These are phyloP conservation scores for Pascua guehoae DNA, from an alignment of 1,284 basidiomycete genomes.

Conservation along the genomic window DNA sequence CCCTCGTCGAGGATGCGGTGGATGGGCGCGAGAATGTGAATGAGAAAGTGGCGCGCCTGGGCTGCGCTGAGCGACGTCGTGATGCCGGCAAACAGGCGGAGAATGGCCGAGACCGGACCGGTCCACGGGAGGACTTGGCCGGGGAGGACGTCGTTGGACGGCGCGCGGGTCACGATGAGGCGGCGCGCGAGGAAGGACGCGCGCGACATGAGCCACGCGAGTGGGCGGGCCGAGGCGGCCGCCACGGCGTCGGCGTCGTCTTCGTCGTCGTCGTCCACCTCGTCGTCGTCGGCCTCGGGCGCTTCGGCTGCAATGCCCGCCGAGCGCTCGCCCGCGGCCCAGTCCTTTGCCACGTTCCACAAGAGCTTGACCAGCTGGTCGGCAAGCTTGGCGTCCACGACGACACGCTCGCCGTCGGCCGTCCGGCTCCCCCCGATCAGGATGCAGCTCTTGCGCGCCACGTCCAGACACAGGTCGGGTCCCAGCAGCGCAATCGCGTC, in stretches of 20 bases:
- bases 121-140: conserved; percentile 63
- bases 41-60: conserved; percentile 64
- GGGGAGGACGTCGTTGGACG: conserved; percentile 32
- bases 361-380: conserved; percentile 92
- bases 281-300: conserved; percentile 43
- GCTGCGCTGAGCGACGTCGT: conserved; percentile 62
- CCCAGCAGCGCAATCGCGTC: conserved; percentile 52
- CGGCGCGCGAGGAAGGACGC: conserved; percentile 76
- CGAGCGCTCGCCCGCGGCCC: conserved; percentile 51
- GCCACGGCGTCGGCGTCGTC: conserved; percentile 40
- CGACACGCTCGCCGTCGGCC: conserved; percentile 29
- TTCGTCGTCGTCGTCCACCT: conserved; percentile 42
- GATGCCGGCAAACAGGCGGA: conserved; percentile 95
- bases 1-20: conserved; percentile 85
- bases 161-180: conserved; percentile 50
- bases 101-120: conserved; percentile 69
- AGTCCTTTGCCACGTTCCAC: conserved; percentile 84
- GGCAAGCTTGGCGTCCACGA: conserved; percentile 68
- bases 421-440: conserved; percentile 67
- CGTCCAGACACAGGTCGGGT: conserved; percentile 50
- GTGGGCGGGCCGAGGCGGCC: conserved; percentile 55
- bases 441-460: conserved; percentile 70
- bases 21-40: conserved; percentile 80
- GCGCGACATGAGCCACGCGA: conserved; percentile 91
- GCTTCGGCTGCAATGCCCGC: conserved; percentile 12